Evolutionary conservation across 164 flowering plant genomes (phyloP).

Genomic region (Malania oleifera): DNA sequence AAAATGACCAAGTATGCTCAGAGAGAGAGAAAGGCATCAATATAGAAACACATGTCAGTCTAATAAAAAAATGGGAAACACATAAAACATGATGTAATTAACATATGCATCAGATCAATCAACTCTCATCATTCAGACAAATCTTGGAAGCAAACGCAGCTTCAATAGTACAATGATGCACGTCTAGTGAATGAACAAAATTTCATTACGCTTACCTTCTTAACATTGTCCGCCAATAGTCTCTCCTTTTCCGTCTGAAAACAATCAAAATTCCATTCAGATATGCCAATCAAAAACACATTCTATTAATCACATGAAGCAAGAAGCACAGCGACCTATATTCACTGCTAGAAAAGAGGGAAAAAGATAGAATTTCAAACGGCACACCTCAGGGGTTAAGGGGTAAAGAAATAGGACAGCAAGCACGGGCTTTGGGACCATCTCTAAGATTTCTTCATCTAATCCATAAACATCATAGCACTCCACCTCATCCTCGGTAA

Average conservation of each 20-base stretch:
- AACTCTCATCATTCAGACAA: too few relatives aligned
- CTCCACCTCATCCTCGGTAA: slow-evolving; percentile 68
- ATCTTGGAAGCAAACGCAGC: too few relatives aligned
- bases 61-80: too few relatives aligned
- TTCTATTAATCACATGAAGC: too few relatives aligned
- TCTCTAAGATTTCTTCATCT: slow-evolving; percentile 85
- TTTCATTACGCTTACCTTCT: slow-evolving; percentile 32
- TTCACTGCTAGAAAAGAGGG: too few relatives aligned
- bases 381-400: slow-evolving; percentile 56
- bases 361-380: neutral
- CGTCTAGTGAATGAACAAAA: too few relatives aligned
- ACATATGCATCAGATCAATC: too few relatives aligned
- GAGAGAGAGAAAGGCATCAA: too few relatives aligned
- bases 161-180: too few relatives aligned
- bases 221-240: slow-evolving; percentile 34
- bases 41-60: neutral
- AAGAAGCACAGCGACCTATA: too few relatives aligned
- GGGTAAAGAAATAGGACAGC: slow-evolving; percentile 89
- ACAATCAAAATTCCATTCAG: slow-evolving; percentile 7
- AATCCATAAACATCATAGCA: slow-evolving; percentile 91
- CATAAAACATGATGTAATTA: too few relatives aligned
- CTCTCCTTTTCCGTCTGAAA: slow-evolving; percentile 80
- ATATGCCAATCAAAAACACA: neutral
- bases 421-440: slow-evolving; percentile 94
- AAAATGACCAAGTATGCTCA: too few relatives aligned